Evolutionary conservation across 805 yeast genomes (phyloP), one percentile per base, ranked within the genome.

Genomic region (Diddensiella santjacobensis): DNA sequence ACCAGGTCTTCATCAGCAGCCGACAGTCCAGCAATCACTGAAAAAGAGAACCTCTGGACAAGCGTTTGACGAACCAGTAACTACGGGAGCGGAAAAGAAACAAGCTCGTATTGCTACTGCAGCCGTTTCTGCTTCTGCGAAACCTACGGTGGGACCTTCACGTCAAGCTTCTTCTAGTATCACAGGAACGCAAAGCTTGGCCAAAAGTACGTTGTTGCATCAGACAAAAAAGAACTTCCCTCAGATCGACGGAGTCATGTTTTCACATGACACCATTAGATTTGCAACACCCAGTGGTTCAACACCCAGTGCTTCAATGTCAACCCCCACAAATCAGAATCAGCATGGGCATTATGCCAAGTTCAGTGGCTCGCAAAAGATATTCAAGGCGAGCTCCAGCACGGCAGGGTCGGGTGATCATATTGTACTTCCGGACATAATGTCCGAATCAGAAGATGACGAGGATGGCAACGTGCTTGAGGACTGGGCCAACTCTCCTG

Each of bases 401-500:
- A 35, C 38, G 18, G 18, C 10, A 6, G 20, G 20, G 20, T n/a
- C 40, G 11, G 50, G 46, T 2, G 42, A 42, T 20, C 26, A 42
- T 37, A 42, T 42, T 6, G 39, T 43, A 3, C 29, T 63, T 26
- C 66, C 65, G 11, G 68, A 64, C 19, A 66, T 68, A 48, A 56
- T 61, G 47, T 54, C 58, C 20, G 69, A 67, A 42, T 75, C 81
- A 10, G 84, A 79, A 24, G 80, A 76, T 45, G 80, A 74, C 42
- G 79, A 72, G 11, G 71, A 70, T 15, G 73, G 75, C 13, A 68
- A 70, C 30, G 70, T 74, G 13, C 63, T 80, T 38, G 73, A 74
- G 37, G 75, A 74, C 37, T 82, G 87, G 87, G 87, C 86, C 2
- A 69, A 72, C 48, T 74, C 84, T 1, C 83, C 85, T 3, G 76